These are phyloP conservation scores for Metarhizium brunneum DNA, from an alignment of 2,329 filamentous ascomycete genomes.

Conservation along the genomic window DNA sequence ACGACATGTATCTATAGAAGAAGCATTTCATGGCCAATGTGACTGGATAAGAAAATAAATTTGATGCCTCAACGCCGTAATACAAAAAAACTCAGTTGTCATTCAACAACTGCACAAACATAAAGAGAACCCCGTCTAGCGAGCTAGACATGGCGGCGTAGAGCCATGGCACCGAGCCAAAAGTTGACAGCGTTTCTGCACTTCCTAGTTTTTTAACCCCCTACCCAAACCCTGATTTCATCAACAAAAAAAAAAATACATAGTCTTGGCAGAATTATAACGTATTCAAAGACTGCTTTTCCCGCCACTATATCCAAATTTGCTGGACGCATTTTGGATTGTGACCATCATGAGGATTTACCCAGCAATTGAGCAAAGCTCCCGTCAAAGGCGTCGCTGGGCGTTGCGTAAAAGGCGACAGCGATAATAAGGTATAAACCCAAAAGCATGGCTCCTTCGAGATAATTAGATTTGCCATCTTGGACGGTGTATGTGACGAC, in stretches of 20 bases:
- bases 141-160: neutral
- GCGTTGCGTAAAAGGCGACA: constrained; percentile 49
- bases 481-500: constrained; percentile 70
- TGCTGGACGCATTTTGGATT: neutral
- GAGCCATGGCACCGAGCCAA: neutral
- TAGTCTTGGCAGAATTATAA: no score
- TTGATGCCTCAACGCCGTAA: neutral
- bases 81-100: neutral
- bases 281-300: neutral
- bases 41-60: neutral
- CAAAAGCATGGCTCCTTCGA: constrained; percentile 64
- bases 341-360: neutral
- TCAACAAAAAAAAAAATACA: neutral
- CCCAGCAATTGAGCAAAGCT: neutral
- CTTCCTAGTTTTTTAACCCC: neutral
- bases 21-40: neutral
- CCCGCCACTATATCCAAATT: neutral
- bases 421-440: constrained; percentile 51
- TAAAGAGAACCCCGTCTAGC: neutral
- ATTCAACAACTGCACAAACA: neutral
- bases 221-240: neutral
- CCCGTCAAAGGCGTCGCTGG: constrained; percentile 34
- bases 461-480: constrained; percentile 76
- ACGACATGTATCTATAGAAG: neutral
- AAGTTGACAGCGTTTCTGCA: neutral